Evolutionary conservation across 495 filamentous ascomycete genomes (phyloP).

Genomic region (Penicillium longicatenatum): DNA sequence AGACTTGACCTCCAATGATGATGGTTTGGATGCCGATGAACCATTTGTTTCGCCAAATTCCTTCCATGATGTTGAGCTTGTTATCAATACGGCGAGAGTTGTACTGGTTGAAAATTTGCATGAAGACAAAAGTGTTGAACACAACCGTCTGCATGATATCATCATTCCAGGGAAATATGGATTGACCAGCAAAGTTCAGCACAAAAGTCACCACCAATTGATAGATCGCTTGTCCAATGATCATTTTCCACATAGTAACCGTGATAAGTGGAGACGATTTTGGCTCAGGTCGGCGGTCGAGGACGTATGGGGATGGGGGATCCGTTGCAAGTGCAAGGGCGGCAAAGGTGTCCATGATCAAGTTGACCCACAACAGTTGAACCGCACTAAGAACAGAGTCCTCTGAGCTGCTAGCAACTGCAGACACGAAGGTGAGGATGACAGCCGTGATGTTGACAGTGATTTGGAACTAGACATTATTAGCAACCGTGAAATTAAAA

Average conservation of each 20-base stretch:
- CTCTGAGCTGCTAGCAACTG: slow-evolving; percentile 64
- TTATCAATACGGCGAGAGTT: slow-evolving; percentile 84
- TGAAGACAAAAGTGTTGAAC: slow-evolving; percentile 93
- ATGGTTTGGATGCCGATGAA: slow-evolving; percentile 81
- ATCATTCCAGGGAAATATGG: slow-evolving; percentile 60
- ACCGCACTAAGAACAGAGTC: slow-evolving; percentile 80
- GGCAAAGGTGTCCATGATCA: slow-evolving; percentile 96
- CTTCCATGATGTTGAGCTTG: slow-evolving; percentile 86
- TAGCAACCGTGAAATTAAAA: background rate
- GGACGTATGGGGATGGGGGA: slow-evolving; percentile 67
- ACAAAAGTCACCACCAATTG: slow-evolving; percentile 79
- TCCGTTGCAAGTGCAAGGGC: slow-evolving; percentile 92
- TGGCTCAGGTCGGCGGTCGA: slow-evolving; percentile 74
- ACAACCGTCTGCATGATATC: slow-evolving; percentile 64
- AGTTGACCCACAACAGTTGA: slow-evolving; percentile 87
- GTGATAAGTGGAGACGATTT: slow-evolving; percentile 79
- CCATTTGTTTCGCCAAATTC: slow-evolving; percentile 74
- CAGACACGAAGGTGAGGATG: slow-evolving; percentile 78
- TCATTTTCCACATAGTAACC: slow-evolving; percentile 92
- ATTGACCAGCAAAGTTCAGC: slow-evolving; percentile 70
- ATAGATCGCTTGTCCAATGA: slow-evolving; percentile 80
- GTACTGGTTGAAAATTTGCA: slow-evolving; percentile 91
- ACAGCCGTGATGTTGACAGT: slow-evolving; percentile 92
- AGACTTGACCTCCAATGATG: slow-evolving; percentile 79
- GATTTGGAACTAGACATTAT: slow-evolving; percentile 70